Percentiles rank a stretch among this genome's conserved stretches.
Evolutionary conservation across 1,139 yeast genomes (phyloP).

Genomic region (Petasospora rhodanensis): DNA sequence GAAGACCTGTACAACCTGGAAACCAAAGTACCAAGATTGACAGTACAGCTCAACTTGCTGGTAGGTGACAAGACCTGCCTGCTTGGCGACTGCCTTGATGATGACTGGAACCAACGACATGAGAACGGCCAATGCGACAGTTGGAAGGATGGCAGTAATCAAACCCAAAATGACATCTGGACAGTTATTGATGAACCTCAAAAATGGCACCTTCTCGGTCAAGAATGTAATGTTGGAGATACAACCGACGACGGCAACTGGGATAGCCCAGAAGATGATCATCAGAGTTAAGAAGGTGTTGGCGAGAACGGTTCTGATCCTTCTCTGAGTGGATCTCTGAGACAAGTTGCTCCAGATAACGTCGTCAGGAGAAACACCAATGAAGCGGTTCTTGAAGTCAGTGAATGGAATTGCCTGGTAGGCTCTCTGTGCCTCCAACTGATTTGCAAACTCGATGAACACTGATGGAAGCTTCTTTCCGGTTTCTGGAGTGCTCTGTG

Average conservation of each 20-base stretch:
- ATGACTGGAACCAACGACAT: conserved; percentile 78
- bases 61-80: conserved; percentile 65
- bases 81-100: conserved; percentile 66
- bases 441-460: conserved; percentile 67
- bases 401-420: conserved; percentile 51
- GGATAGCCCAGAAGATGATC: conserved; percentile 78
- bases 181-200: conserved; percentile 58
- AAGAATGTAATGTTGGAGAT: conserved; percentile 71
- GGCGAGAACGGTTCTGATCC: conserved; percentile 47
- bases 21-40: conserved; percentile 83
- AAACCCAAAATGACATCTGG: conserved; percentile 57
- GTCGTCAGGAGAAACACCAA: conserved; percentile 61
- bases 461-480: conserved; percentile 51
- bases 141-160: conserved; percentile 73
- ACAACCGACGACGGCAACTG: conserved; percentile 79
- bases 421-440: conserved; percentile 67
- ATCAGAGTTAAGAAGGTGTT: conserved; percentile 48
- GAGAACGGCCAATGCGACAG: conserved; percentile 59
- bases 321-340: conserved; percentile 53
- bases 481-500: conserved; percentile 43
- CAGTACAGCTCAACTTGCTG: conserved; percentile 77
- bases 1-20: conserved; percentile 84
- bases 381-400: conserved; percentile 34
- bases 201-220: conserved; percentile 53
- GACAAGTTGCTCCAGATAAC: conserved; percentile 63